These are phyloP conservation scores for Paecilomyces sp. DNA, from an alignment of 2,329 filamentous ascomycete species.

Conservation along the genomic window DNA sequence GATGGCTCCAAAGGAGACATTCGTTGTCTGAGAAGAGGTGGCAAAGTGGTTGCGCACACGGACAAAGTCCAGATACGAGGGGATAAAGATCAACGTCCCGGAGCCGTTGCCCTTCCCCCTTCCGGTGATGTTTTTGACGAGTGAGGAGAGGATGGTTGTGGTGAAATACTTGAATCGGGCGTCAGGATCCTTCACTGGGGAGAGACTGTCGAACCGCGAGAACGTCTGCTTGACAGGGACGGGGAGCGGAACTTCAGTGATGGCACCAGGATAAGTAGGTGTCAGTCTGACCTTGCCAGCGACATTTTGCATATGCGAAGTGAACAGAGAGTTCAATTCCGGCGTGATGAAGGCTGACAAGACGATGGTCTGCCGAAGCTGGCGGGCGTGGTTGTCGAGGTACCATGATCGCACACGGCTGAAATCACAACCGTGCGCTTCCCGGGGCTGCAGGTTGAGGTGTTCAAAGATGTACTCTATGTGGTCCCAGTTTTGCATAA, in stretches of 20 bases:
- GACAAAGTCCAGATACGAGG: conserved; percentile 91
- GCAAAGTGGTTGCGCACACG: conserved; percentile 88
- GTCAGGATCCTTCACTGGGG: conserved; percentile 71
- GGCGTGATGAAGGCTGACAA: conserved; percentile 79
- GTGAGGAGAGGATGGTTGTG: conserved; percentile 66
- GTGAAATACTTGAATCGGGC: conserved; percentile 87
- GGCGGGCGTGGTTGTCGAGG: conserved; percentile 73
- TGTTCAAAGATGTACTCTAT: conserved; percentile 86
- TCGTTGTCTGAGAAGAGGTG: conserved; percentile 51
- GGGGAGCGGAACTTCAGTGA: conserved; percentile 59
- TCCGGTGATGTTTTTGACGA: conserved; percentile 53
- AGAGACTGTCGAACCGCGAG: conserved; percentile 69
- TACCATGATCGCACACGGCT: conserved; percentile 87
- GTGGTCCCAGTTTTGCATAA: conserved; percentile 99
- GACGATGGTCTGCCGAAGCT: conserved; percentile 79
- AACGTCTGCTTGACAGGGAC: conserved; percentile 79
- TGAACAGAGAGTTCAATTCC: conserved; percentile 74
- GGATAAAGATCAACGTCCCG: conserved; percentile 82
- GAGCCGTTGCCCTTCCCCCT: conserved; percentile 46
- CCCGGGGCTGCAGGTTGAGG: conserved; percentile 82
- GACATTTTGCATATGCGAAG: conserved; percentile 70
- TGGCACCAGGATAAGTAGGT: conserved; percentile 60
- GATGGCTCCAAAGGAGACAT: conserved; percentile 69
- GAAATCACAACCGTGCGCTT: conserved; percentile 89
- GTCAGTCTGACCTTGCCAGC: conserved; percentile 70